Base-by-base conservation (phyloP, 2,329 filamentous ascomycete species). In the Colletotrichum musicola region DNA sequence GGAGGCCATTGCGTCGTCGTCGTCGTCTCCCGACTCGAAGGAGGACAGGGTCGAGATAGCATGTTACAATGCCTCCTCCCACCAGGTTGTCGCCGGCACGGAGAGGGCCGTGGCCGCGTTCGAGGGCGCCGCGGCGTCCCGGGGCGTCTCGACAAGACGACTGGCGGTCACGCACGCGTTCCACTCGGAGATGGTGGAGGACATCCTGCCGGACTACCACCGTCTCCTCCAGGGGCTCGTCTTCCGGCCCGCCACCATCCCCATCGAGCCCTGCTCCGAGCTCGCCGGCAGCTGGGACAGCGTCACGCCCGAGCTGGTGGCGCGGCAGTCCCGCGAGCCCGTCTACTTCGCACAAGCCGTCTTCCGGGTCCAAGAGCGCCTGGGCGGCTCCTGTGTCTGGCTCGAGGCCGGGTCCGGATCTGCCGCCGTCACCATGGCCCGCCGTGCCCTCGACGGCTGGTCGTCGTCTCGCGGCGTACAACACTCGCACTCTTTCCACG, bases 101-200 rank as follows among this genome's bases (percentile, higher is more conserved):
- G 74, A 81, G 4, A 71, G 35, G 30, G 61, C 44, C 6, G 27
- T 38, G 16, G 3, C 38, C 13, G 12, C 44, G 35, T 44, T 57
- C 40, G 35, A 57, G n/a, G 18, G 22, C 13, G 25, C 22, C 18
- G 35, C 38, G 13, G 14, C 18, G 22, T n/a, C 25, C n/a, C 18
- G 22, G 2, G 14, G n/a, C 51, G 10, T 20, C 20, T n/a, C 73
- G 56, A 62, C 14, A 25, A 85, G 83, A 71, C 71, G 72, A 4
- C 78, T 87, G 0, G 76, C 81, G 13, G 81, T 84, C 1, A 82
- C 83, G 0, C 79, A 86, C 63, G 84, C 81, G 0, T 86, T 85
- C 71, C 85, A 86, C 70, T 86, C 80, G 0, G 55, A 62, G 0
- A 74, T 86, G 0, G 79, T 82, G 0, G 82, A 85, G 0, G 56